Conservation (phyloP, 148 eudicot species). For the Camellia sinensis region DNA sequence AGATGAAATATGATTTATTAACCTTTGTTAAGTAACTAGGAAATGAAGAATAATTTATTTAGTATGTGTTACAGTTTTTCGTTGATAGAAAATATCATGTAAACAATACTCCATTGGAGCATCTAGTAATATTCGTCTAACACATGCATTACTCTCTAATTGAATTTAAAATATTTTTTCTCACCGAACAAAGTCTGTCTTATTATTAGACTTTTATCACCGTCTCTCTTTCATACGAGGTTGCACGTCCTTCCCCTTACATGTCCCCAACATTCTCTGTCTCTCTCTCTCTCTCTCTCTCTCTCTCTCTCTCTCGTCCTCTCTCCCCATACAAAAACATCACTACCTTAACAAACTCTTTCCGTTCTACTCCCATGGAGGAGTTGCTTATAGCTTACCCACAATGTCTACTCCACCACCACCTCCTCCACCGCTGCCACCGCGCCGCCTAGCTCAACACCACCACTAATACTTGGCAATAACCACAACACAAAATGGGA, state of each 20-base stretch:
- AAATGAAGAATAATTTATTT: too few relatives aligned
- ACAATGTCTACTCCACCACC: background rate
- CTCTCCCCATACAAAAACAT: background rate
- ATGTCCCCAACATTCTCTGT: conserved; percentile 34
- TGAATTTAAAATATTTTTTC: background rate
- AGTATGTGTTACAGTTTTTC: too few relatives aligned
- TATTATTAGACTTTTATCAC: background rate
- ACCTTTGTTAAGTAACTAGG: too few relatives aligned
- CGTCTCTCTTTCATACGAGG: conserved; percentile 23
- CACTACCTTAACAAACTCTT: background rate
- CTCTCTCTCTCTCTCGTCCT: conserved; percentile 21
- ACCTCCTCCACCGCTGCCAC: background rate
- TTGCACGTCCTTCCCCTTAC: conserved; percentile 44
- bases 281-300: conserved; percentile 19
- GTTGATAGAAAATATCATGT: too few relatives aligned
- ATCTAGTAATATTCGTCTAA: too few relatives aligned
- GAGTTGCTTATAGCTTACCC: background rate
- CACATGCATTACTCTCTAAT: background rate
- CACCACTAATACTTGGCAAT: background rate
- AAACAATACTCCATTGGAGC: too few relatives aligned
- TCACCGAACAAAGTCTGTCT: background rate
- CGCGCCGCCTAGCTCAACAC: conserved; percentile 1
- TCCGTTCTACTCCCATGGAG: background rate
- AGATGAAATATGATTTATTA: too few relatives aligned
- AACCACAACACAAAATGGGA: conserved; percentile 13